These are phyloP conservation scores for Sicyos edulis DNA, from an alignment of 306 rosid genomes.

Conservation along the genomic window DNA sequence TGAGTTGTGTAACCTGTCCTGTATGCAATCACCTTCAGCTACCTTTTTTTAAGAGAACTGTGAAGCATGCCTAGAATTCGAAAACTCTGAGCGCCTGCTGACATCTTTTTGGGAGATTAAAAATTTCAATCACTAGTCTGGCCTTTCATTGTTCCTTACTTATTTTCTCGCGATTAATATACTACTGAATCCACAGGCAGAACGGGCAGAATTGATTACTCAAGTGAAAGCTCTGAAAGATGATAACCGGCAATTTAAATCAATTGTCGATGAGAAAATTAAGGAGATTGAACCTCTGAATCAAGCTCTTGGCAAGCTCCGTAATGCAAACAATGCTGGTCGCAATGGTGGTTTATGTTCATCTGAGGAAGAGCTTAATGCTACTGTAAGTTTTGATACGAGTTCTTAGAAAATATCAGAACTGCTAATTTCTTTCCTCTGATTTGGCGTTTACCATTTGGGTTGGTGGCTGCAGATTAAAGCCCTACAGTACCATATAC, in stretches of 20 bases:
- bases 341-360: slow-evolving; percentile 68
- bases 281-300: slow-evolving; percentile 84
- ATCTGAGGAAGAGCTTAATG: slow-evolving; percentile 87
- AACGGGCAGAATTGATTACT: slow-evolving; percentile 60
- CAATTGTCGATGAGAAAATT: slow-evolving; percentile 61
- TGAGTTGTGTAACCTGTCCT: background rate
- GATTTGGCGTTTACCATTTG: slow-evolving; percentile 6
- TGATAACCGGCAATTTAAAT: slow-evolving; percentile 56
- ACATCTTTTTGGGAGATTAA: background rate
- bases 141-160: background rate
- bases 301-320: slow-evolving; percentile 87
- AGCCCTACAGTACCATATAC: slow-evolving; percentile 72
- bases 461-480: slow-evolving; percentile 54
- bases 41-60: background rate
- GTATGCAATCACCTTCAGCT: background rate
- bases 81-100: background rate
- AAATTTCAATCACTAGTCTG: background rate
- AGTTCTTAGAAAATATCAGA: slow-evolving; percentile 19
- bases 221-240: slow-evolving; percentile 69
- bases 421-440: slow-evolving; percentile 19
- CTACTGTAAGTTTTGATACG: slow-evolving; percentile 40
- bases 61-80: background rate
- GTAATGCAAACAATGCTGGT: slow-evolving; percentile 52
- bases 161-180: slow-evolving; percentile 5
- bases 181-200: slow-evolving; percentile 45